Conservation (phyloP, 306 rosid genomes). For the Vigna angularis region DNA sequence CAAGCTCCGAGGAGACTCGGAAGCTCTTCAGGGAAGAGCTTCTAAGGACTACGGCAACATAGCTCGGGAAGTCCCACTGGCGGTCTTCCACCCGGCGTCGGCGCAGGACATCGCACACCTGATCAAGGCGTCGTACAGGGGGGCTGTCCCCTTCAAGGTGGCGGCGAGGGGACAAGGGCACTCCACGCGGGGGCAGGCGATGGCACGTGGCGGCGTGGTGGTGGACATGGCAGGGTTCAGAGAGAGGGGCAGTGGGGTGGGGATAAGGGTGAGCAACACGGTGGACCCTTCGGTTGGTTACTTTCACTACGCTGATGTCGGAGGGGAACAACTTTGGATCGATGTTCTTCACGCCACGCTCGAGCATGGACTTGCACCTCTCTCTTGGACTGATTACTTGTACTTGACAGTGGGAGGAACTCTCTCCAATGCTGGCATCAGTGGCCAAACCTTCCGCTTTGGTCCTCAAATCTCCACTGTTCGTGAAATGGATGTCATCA, state of each 20-base stretch:
- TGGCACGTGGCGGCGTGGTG: constrained; percentile 71
- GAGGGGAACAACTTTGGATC: constrained; percentile 73
- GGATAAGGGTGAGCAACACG: constrained; percentile 36
- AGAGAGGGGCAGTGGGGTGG: constrained; percentile 20
- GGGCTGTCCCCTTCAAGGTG: constrained; percentile 51
- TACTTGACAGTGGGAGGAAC: constrained; percentile 79
- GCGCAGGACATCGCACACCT: constrained; percentile 50
- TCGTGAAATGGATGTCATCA: constrained; percentile 67
- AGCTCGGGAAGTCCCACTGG: constrained; percentile 48
- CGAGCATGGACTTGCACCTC: constrained; percentile 67
- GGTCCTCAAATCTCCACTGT: constrained; percentile 83
- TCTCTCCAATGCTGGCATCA: constrained; percentile 77
- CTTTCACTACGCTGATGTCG: constrained; percentile 62
- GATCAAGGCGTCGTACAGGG: constrained; percentile 46
- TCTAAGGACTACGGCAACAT: constrained; percentile 78
- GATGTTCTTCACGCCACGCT: constrained; percentile 57
- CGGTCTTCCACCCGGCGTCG: constrained; percentile 66
- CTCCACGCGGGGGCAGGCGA: constrained; percentile 77
- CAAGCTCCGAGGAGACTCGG: constrained; percentile 53
- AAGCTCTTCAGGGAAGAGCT: constrained; percentile 51
- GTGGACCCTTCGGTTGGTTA: constrained; percentile 34
- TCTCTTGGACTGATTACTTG: constrained; percentile 78
- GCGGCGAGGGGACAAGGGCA: constrained; percentile 81
- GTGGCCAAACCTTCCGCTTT: constrained; percentile 72
- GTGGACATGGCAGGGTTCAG: constrained; percentile 62